A percentile compares a stretch with the other conserved stretches of the same genome.
phyloP scores from a whole-genome alignment of 2,329 filamentous ascomycete genomes.

The Cladorrhinum sp. region DNA sequence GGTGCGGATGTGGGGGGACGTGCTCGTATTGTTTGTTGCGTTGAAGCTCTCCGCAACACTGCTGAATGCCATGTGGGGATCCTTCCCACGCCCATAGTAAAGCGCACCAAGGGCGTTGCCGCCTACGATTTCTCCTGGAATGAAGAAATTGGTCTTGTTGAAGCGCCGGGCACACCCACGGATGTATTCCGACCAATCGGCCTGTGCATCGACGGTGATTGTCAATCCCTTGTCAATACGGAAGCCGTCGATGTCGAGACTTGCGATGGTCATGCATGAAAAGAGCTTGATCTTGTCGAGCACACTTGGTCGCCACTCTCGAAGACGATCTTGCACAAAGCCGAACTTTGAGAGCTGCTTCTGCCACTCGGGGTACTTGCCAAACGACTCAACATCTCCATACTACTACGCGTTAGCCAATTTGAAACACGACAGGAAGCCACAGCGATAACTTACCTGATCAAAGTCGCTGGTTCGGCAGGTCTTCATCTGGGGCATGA shows the following conservation, averaged over 20 bases:
- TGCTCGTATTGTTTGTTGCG: conserved; percentile 45
- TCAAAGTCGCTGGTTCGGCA: conserved; percentile 63
- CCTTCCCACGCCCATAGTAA: conserved; percentile 56
- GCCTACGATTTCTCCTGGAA: conserved; percentile 61
- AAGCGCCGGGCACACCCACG: conserved; percentile 54
- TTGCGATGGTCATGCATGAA: conserved; percentile 59
- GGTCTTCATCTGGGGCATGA: conserved; percentile 45
- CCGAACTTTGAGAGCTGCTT: conserved; percentile 63
- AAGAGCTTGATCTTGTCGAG: conserved; percentile 56
- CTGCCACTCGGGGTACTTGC: conserved; percentile 59
- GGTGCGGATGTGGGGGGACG: conserved; percentile 36
- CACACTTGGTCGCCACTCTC: conserved; percentile 60
- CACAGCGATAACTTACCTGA: conserved; percentile 5
- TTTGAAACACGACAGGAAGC: not conserved
- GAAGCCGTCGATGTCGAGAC: conserved; percentile 63
- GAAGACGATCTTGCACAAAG: conserved; percentile 62
- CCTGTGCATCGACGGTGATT: conserved; percentile 58
- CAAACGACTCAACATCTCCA: conserved; percentile 60
- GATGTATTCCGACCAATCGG: conserved; percentile 55
- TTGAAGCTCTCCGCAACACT: conserved; percentile 36
- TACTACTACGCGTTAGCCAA: conserved; percentile 38
- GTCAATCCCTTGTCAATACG: conserved; percentile 66
- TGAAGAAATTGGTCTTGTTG: conserved; percentile 62
- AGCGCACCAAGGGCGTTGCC: conserved; percentile 58
- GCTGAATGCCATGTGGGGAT: conserved; percentile 31